These are phyloP conservation scores for Acanthamoeba royreba DNA, from an alignment of 208 protist species.

Conservation along the genomic window DNA sequence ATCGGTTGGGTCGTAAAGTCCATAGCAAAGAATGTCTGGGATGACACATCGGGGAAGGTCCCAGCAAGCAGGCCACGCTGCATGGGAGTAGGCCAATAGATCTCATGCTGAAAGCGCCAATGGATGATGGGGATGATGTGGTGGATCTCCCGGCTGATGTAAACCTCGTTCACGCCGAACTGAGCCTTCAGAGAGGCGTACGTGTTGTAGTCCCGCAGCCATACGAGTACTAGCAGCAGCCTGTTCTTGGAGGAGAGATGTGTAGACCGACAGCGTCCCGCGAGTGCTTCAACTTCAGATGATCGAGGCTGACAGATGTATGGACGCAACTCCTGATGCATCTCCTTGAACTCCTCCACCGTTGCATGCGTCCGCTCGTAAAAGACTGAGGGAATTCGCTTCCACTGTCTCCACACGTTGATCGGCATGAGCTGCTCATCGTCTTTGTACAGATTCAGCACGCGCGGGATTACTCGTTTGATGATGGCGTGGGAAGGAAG, in stretches of 20 bases:
- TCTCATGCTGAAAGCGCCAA: background rate
- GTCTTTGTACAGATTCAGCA: background rate
- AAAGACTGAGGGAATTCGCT: background rate
- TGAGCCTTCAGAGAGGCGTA: background rate
- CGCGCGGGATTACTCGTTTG: background rate
- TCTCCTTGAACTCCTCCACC: background rate
- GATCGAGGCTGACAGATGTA: background rate
- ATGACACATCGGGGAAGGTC: background rate
- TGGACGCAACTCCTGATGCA: background rate
- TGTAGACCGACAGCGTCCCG: background rate
- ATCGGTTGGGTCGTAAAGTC: background rate
- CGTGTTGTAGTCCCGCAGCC: background rate
- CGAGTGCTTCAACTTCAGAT: background rate
- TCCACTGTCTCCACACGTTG: background rate
- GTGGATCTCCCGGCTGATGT: background rate
- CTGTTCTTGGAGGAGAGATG: background rate
- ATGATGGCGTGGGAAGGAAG: background rate
- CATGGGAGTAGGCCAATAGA: background rate
- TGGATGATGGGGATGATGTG: background rate
- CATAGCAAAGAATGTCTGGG: background rate
- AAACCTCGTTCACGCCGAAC: background rate
- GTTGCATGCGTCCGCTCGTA: background rate
- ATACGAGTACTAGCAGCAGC: background rate
- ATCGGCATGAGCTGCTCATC: background rate
- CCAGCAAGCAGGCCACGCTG: background rate